phyloP scores from a whole-genome alignment of 202 grass and related monocot species.

The Zizania palustris region DNA sequence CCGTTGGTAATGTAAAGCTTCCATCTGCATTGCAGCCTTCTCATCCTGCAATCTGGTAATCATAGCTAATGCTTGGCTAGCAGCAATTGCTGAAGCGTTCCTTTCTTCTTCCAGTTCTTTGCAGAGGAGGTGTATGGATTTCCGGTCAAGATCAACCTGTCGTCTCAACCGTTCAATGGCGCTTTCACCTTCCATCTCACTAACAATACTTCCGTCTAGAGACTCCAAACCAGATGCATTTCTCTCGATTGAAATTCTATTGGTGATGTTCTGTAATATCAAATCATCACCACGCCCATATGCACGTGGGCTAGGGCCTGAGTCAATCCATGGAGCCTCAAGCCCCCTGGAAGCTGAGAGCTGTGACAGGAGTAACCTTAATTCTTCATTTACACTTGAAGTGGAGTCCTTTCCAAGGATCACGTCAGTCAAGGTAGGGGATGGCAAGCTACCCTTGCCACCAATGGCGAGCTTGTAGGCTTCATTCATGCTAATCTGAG shows the following conservation, averaged over 20 bases:
- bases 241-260: slow-evolving; percentile 79
- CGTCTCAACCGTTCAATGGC: slow-evolving; percentile 71
- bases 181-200: slow-evolving; percentile 92
- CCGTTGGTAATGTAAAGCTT: slow-evolving; percentile 90
- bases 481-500: slow-evolving; percentile 69
- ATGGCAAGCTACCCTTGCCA: slow-evolving; percentile 52
- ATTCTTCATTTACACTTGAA: slow-evolving; percentile 80
- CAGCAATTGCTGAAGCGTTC: slow-evolving; percentile 81
- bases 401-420: slow-evolving; percentile 80
- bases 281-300: slow-evolving; percentile 65
- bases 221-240: slow-evolving; percentile 76
- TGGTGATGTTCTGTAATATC: slow-evolving; percentile 88
- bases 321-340: slow-evolving; percentile 64
- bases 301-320: slow-evolving; percentile 67
- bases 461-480: slow-evolving; percentile 67
- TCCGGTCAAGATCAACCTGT: slow-evolving; percentile 89
- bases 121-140: slow-evolving; percentile 90
- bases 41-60: slow-evolving; percentile 97
- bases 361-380: slow-evolving; percentile 78
- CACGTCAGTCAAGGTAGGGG: slow-evolving; percentile 58
- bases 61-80: slow-evolving; percentile 95
- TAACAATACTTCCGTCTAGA: slow-evolving; percentile 76
- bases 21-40: slow-evolving; percentile 98
- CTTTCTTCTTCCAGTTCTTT: slow-evolving; percentile 98
- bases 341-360: slow-evolving; percentile 75